Conservation (phyloP, 2,329 filamentous ascomycete genomes). For the Lasiodiplodia theobromae region DNA sequence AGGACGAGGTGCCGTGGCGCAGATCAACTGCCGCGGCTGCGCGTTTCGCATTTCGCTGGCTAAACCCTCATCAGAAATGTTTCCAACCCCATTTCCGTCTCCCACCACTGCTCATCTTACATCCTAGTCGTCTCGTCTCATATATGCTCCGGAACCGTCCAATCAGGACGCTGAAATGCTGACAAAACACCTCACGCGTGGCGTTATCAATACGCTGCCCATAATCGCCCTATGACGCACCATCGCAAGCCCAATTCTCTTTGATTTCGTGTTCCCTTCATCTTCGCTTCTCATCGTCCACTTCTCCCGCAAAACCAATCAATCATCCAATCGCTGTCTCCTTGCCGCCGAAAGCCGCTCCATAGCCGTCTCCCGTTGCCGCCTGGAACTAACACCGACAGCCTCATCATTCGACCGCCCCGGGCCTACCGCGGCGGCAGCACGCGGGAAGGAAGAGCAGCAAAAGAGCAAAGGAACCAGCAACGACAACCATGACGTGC, state of each 20-base stretch:
- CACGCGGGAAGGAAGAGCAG: no score
- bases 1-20: neutral
- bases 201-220: neutral
- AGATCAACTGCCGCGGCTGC: neutral
- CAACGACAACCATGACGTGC: neutral
- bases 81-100: neutral
- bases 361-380: neutral
- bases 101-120: neutral
- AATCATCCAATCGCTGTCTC: neutral
- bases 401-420: no score
- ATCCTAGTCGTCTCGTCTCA: slow-evolving; percentile 4
- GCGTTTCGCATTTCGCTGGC: slow-evolving; percentile 3
- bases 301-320: neutral
- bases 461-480: neutral
- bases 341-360: neutral
- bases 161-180: slow-evolving; percentile 1
- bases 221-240: slow-evolving; percentile 1
- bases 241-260: neutral
- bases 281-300: neutral
- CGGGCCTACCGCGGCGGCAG: no score
- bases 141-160: neutral
- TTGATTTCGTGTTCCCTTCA: neutral
- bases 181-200: neutral
- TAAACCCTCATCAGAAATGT: neutral
- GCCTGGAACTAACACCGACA: neutral